Evolutionary conservation across 2,329 filamentous ascomycete species (phyloP), one percentile per base, ranked within the genome.

Genomic region (Incumbomyces lentus): DNA sequence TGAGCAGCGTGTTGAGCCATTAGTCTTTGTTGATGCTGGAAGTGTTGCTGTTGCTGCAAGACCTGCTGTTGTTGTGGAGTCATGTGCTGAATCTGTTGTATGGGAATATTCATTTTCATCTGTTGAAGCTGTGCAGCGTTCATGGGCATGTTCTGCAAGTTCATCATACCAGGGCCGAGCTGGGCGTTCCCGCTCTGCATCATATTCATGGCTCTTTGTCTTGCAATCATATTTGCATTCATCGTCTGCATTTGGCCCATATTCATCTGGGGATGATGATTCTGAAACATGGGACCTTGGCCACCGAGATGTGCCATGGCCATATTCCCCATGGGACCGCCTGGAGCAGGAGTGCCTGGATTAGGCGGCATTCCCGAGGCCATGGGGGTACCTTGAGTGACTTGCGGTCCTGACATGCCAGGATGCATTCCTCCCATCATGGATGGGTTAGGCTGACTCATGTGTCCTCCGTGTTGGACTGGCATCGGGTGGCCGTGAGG

Each of bases 281-380:
- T 66, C 49, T 72, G 70, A 55, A 76, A 72, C 62, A 76, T 69
- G 49, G 73, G 72, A 50, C 71, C 70, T 56, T 76, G 73, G 11
- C 75, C 74, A 49, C 71, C 74, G 53, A 81, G 63, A 60, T 81
- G 78, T 40, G 73, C 75, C 52, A 81, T 64, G 22, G 78, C 76
- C 65, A 81, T 78, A 60, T 73, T 78, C 19, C 73, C 74, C 47
- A 69, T 68, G 22, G 66, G 65, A 19, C 67, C 66, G n/a, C 65
- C 68, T 49, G 68, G 67, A 30, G 70, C 70, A 51, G 69, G 69
- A 29, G 70, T 74, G 49, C 72, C 71, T 49, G 69, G 69, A 45
- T 75, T 75, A 40, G 74, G 75, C 53, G 77, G 76, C 76, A 82
- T 80, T 42, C 73, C 76, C 31, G 59, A 68, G 70, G 81, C 78